phyloP scores from a whole-genome alignment of 1,139 yeast species.

The Wickerhamomyces sp. region DNA sequence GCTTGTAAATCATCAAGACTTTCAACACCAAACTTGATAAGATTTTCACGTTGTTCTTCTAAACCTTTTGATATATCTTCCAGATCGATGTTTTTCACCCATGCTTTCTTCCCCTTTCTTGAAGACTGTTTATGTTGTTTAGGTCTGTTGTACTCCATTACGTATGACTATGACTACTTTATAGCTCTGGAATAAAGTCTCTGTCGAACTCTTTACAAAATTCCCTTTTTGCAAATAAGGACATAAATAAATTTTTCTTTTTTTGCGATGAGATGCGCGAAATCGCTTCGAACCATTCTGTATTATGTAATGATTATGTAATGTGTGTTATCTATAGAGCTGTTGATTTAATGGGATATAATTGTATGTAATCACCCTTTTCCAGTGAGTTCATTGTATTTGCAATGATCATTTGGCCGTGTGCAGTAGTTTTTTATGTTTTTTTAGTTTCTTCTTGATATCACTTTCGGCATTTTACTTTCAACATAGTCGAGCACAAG shows the following conservation, averaged over 20 bases:
- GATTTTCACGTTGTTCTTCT: slow-evolving; percentile 63
- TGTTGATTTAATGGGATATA: too few species aligned
- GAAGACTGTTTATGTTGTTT: slow-evolving; percentile 57
- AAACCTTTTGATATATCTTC: slow-evolving; percentile 70
- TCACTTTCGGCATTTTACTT: background rate
- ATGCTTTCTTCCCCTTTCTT: slow-evolving; percentile 88
- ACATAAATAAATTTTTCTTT: background rate
- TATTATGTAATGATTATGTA: background rate
- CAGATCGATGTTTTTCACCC: slow-evolving; percentile 93
- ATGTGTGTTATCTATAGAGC: too few species aligned
- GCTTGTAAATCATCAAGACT: slow-evolving; percentile 33
- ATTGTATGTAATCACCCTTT: too few species aligned
- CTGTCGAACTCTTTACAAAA: too few species aligned
- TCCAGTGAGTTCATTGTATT: too few species aligned
- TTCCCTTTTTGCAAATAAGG: background rate
- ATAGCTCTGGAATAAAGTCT: too few species aligned
- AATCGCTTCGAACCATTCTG: background rate
- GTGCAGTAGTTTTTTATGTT: too few species aligned
- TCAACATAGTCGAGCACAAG: slow-evolving; percentile 9
- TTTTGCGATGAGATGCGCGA: background rate
- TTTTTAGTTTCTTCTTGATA: too few species aligned
- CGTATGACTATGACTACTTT: too few species aligned
- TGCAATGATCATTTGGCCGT: too few species aligned
- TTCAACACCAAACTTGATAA: slow-evolving; percentile 58
- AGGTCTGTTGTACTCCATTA: slow-evolving; percentile 37